These are phyloP conservation scores for Pythium sukuiense DNA, from an alignment of 352 stramenopile genomes.

Conservation along the genomic window DNA sequence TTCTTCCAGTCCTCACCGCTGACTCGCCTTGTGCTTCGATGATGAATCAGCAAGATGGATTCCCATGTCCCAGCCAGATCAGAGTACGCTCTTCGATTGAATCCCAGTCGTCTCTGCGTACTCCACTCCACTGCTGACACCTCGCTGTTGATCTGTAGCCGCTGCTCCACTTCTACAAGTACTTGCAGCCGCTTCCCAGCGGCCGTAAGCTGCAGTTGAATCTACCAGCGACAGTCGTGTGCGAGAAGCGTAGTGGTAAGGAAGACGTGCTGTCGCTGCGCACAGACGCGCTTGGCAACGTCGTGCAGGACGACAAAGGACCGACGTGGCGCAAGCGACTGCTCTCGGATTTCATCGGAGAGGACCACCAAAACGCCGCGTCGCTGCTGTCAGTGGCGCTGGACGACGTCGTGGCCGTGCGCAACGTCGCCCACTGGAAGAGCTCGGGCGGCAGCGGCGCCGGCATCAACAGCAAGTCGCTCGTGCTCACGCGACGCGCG, in stretches of 20 bases:
- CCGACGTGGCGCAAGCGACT: constrained; percentile 64
- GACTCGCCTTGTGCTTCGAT: neutral
- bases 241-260: constrained; percentile 46
- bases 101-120: too few species aligned
- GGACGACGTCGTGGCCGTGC: constrained; percentile 57
- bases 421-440: constrained; percentile 59
- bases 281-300: constrained; percentile 45
- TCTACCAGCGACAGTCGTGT: constrained; percentile 62
- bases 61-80: constrained; percentile 37
- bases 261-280: constrained; percentile 63
- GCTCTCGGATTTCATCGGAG: constrained; percentile 37
- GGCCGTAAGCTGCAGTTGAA: constrained; percentile 51
- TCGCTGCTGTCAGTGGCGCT: constrained; percentile 17
- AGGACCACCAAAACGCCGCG: constrained; percentile 19
- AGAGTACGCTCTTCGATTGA: constrained; percentile 23
- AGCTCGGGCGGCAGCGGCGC: constrained; percentile 6
- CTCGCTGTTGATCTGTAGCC: constrained; percentile 30
- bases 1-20: too few species aligned
- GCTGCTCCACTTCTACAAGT: constrained; percentile 83
- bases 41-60: constrained; percentile 16
- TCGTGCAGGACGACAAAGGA: constrained; percentile 51
- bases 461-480: constrained; percentile 47
- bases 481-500: constrained; percentile 56
- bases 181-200: constrained; percentile 61
- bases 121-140: neutral